These are phyloP conservation scores for Berkeleyomyces rouxiae DNA, from an alignment of 2,329 filamentous ascomycete species.

Conservation along the genomic window DNA sequence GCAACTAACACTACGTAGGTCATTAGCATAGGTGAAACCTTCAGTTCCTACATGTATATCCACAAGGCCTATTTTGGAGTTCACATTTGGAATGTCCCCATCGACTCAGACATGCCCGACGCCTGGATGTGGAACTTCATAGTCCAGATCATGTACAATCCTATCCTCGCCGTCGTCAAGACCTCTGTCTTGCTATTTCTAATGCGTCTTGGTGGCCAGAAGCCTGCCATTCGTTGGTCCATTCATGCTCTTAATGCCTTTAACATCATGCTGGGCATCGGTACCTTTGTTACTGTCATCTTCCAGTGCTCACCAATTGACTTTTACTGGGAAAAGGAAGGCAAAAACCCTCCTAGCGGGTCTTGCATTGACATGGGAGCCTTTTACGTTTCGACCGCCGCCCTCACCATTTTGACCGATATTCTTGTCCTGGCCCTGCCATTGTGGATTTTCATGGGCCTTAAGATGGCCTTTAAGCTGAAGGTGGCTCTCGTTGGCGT, in stretches of 20 bases:
- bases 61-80: constrained; percentile 21
- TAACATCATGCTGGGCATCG: constrained; percentile 22
- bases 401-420: constrained; percentile 27
- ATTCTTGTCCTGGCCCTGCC: constrained; percentile 25
- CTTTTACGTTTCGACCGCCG: constrained; percentile 22
- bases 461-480: constrained; percentile 24
- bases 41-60: constrained; percentile 17
- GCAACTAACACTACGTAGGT: not conserved
- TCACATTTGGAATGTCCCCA: constrained; percentile 15
- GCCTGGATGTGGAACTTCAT: constrained; percentile 23
- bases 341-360: constrained; percentile 14
- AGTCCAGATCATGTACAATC: constrained; percentile 27
- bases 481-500: constrained; percentile 26
- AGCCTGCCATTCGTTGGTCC: constrained; percentile 19
- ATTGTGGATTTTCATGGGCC: constrained; percentile 24
- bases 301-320: constrained; percentile 26
- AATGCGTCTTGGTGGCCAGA: constrained; percentile 25
- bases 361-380: constrained; percentile 21
- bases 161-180: constrained; percentile 29
- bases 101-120: constrained; percentile 8
- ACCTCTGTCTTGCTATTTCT: constrained; percentile 29
- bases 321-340: constrained; percentile 19
- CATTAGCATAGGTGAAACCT: constrained; percentile 9
- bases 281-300: constrained; percentile 23
- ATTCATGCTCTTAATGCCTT: constrained; percentile 21